A percentile compares a stretch with the other conserved stretches of the same genome.
Conservation (phyloP, 352 stramenopile species). For the Phytophthora tentaculata region DNA sequence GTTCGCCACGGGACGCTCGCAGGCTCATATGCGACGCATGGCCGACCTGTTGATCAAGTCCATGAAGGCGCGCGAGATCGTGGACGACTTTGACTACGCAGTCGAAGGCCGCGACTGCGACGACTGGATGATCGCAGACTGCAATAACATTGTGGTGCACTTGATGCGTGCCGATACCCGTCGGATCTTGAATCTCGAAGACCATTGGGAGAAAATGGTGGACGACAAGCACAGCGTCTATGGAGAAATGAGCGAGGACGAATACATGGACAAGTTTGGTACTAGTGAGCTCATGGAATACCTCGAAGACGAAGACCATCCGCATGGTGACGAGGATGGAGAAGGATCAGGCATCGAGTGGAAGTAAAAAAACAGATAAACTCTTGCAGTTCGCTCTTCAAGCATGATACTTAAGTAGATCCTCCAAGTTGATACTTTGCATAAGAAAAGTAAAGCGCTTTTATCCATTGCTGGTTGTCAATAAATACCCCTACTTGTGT, state of each 20-base stretch:
- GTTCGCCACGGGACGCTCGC: conserved; percentile 84
- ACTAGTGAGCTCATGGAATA: conserved; percentile 88
- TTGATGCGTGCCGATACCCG: conserved; percentile 84
- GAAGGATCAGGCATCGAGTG: conserved; percentile 59
- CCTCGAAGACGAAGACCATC: conserved; percentile 69
- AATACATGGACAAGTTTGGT: conserved; percentile 90
- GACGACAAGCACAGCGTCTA: conserved; percentile 84
- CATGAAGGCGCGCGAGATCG: conserved; percentile 69
- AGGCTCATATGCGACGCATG: conserved; percentile 89
- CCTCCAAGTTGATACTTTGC: no score
- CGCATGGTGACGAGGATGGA: conserved; percentile 37
- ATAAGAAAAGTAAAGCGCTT: conserved; percentile 10
- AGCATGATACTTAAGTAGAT: no score
- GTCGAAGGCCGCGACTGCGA: conserved; percentile 91
- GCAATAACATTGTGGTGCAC: conserved; percentile 91
- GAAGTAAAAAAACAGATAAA: conserved; percentile 44
- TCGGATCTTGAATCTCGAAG: conserved; percentile 74
- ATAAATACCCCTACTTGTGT: conserved; percentile 43
- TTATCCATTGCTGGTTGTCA: conserved; percentile 34
- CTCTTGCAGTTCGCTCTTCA: not conserved
- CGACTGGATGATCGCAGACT: conserved; percentile 94
- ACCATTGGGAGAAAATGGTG: conserved; percentile 88
- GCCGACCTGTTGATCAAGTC: conserved; percentile 89
- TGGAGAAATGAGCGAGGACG: conserved; percentile 81
- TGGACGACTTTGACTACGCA: conserved; percentile 80